phyloP scores from a whole-genome alignment of 139 green algal species.

The Chlamydomonas urium region DNA sequence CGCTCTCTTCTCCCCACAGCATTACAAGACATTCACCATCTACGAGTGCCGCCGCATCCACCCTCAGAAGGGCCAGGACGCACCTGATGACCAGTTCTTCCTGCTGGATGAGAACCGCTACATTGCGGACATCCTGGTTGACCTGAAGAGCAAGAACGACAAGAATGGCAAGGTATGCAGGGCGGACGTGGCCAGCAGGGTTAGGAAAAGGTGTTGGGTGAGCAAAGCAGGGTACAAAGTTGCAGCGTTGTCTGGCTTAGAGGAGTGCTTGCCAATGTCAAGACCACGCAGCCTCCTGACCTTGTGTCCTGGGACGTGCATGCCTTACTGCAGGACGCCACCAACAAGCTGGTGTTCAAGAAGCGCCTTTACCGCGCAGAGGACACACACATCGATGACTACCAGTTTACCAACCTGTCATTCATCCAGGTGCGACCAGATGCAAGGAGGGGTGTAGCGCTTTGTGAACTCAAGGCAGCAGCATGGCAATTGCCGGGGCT shows the following conservation, averaged over 20 bases:
- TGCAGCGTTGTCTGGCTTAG: too few species aligned
- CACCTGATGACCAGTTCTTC: constrained; percentile 74
- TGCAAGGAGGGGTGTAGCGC: too few species aligned
- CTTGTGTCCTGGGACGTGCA: too few species aligned
- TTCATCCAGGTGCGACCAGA: constrained; percentile 90
- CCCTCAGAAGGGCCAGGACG: not conserved
- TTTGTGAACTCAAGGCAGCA: too few species aligned
- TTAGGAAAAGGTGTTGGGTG: too few species aligned
- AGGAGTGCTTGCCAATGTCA: too few species aligned
- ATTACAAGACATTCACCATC: constrained; percentile 93
- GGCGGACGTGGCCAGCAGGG: too few species aligned
- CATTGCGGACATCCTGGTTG: constrained; percentile 74
- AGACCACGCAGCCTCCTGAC: too few species aligned
- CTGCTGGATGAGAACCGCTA: constrained; percentile 91
- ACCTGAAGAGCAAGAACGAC: constrained; percentile 65
- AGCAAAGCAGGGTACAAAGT: too few species aligned
- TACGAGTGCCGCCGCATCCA: constrained; percentile 67
- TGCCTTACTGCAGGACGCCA: constrained; percentile 36
- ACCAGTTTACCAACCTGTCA: constrained; percentile 90
- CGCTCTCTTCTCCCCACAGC: constrained; percentile 46
- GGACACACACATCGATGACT: constrained; percentile 91
- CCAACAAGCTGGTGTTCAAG: constrained; percentile 88
- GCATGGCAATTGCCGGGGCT: too few species aligned
- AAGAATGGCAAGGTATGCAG: constrained; percentile 50
- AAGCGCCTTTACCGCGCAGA: constrained; percentile 95